Conservation (phyloP, 495 filamentous ascomycete species). For the Annulohypoxylon stygium region DNA sequence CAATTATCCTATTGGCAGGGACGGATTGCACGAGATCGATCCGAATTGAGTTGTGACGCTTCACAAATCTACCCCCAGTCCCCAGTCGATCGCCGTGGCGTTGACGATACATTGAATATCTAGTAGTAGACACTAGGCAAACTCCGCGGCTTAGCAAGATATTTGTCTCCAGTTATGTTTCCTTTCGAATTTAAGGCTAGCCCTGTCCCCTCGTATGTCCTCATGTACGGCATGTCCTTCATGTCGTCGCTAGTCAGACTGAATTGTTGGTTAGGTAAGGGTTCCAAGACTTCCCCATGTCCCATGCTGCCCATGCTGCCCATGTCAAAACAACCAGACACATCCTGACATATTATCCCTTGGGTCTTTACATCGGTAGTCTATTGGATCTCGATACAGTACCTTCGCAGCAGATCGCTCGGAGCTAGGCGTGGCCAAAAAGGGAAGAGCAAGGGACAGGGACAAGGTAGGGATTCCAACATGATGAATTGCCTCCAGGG, state of each 20-base stretch:
- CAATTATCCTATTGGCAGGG: slow-evolving; percentile 42
- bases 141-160: slow-evolving; percentile 28
- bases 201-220: slow-evolving; percentile 13
- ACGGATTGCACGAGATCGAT: slow-evolving; percentile 36
- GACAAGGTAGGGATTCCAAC: slow-evolving; percentile 25
- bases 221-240: not conserved
- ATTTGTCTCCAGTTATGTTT: slow-evolving; percentile 17
- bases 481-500: not conserved
- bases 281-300: slow-evolving; percentile 14
- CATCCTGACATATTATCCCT: slow-evolving; percentile 21
- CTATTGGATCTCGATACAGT: slow-evolving; percentile 31
- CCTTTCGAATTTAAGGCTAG: slow-evolving; percentile 33
- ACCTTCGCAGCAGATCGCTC: slow-evolving; percentile 9
- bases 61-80: not conserved
- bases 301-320: not conserved
- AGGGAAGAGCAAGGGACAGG: slow-evolving; percentile 11
- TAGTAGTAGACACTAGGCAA: not conserved
- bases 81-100: slow-evolving; percentile 39
- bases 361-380: slow-evolving; percentile 22
- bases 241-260: slow-evolving; percentile 3
- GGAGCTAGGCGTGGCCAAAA: slow-evolving; percentile 29
- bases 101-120: slow-evolving; percentile 11
- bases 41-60: slow-evolving; percentile 25
- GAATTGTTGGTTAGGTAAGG: slow-evolving; percentile 33
- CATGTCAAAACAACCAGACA: slow-evolving; percentile 18